A percentile compares a stretch with the other conserved stretches of the same genome.
Conservation (phyloP, 2,329 filamentous ascomycete species). For the Aspergillus ochraceoroseus region DNA sequence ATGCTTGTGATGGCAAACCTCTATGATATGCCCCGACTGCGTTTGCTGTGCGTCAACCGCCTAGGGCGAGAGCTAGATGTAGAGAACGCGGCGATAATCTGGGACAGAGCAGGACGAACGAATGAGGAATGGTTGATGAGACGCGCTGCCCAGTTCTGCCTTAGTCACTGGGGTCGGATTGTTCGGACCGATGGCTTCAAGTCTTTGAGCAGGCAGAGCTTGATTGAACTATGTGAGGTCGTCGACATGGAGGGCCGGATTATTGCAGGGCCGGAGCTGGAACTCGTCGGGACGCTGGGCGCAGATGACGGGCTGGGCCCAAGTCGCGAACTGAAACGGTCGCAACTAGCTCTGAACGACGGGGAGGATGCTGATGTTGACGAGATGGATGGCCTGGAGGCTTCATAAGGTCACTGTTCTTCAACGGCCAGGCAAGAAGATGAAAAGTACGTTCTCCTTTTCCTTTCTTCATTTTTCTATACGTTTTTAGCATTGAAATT, state of each 20-base stretch:
- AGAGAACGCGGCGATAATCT: constrained; percentile 89
- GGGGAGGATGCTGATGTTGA: constrained; percentile 44
- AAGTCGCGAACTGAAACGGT: constrained; percentile 29
- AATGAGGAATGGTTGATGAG: constrained; percentile 91
- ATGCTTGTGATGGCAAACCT: constrained; percentile 97
- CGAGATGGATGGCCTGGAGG: constrained; percentile 48
- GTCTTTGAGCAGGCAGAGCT: constrained; percentile 67
- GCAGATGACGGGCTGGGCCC: constrained; percentile 43
- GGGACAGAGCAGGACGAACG: constrained; percentile 86
- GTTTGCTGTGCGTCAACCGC: constrained; percentile 83
- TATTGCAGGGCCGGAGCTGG: constrained; percentile 78
- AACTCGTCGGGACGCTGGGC: constrained; percentile 53
- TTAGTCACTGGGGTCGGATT: constrained; percentile 90
- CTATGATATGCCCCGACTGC: constrained; percentile 92
- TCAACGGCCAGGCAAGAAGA: not conserved
- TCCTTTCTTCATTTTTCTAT: not conserved
- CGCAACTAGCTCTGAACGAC: constrained; percentile 31
- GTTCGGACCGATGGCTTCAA: constrained; percentile 86
- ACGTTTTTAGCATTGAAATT: constrained; percentile 9
- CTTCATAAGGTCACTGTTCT: constrained; percentile 14
- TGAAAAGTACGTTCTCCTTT: not conserved
- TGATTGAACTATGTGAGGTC: constrained; percentile 90
- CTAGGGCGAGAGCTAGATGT: constrained; percentile 88
- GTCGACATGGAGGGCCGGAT: constrained; percentile 90
- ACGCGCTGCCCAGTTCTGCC: constrained; percentile 79